Base-by-base conservation (phyloP, 1,284 basidiomycete genomes). In the Porogramme epimiltina region DNA sequence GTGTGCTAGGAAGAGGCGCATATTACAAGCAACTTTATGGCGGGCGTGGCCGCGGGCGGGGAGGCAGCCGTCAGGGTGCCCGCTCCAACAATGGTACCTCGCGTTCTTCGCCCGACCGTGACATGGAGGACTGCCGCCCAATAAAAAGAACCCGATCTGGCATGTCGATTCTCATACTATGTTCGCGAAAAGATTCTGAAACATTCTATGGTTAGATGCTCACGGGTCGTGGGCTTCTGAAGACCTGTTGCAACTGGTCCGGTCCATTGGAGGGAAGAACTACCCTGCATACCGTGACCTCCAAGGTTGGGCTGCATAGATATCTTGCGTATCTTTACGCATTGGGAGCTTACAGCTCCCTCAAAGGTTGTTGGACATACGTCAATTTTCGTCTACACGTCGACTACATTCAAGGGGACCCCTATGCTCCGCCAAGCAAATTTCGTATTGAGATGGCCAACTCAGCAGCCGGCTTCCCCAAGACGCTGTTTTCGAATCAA, bases 211-310 rank as follows among this genome's bases (percentile, higher is more conserved):
- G 8, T 13, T 13, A 31, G 28, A 31, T 31, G 28, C 16, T 4
- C 3, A 34, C 16, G 45, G 55, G 18, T 52, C 44, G 18, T 37
- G 41, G 28, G 6, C 28, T 31, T 31, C 28, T 13, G 47, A 56
- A 2, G 51, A 57, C 19, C 54, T 63, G 19, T 45, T 54, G 16
- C 37, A 25, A 9, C 42, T 41, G 9, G 51, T 58, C 2, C 36
- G 23, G 3, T 37, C 52, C n/a, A 38, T 64, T 18, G 46, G 57
- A 24, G 62, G 59, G 18, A 64, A 54, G 47, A 48, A 42, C 25
- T 64, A 62, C 31, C 56, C 60, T 15, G 62, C 62, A 6, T 62
- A 64, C 38, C 62, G 55, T 19, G 60, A 64, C 46, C 25, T 64
- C 4, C 44, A 56, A 47, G 62, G 62, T 62, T 24, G 5, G 23